Conservation (phyloP, 352 stramenopile genomes). For the Phytophthora gonapodyides region DNA sequence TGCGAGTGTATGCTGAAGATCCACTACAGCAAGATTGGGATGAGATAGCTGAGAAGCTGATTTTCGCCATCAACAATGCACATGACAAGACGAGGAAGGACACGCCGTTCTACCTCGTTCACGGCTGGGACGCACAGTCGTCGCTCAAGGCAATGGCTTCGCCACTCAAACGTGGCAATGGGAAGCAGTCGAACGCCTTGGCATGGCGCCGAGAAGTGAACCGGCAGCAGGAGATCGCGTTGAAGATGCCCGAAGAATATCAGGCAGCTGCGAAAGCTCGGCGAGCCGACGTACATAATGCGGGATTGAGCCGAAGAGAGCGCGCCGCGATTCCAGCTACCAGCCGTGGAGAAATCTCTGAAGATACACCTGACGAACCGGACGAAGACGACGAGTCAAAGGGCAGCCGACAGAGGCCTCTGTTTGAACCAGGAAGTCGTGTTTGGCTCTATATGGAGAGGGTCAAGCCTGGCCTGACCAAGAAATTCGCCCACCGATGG, state of each 20-base stretch:
- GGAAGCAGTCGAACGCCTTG: background rate
- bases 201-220: background rate
- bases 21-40: no score
- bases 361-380: no score
- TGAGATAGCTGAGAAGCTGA: no score
- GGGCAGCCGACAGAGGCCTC: background rate
- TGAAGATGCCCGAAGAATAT: constrained; percentile 7
- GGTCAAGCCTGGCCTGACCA: background rate
- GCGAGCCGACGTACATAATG: background rate
- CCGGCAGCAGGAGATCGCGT: constrained; percentile 1
- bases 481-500: constrained; percentile 5
- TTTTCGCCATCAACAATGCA: no score
- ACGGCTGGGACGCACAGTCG: background rate
- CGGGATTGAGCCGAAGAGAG: background rate
- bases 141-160: constrained; percentile 3
- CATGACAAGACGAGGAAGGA: no score
- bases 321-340: no score
- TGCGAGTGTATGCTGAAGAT: no score
- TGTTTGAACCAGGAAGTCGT: constrained; percentile 2
- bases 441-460: constrained; percentile 8
- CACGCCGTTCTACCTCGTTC: no score
- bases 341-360: no score
- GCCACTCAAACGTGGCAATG: background rate
- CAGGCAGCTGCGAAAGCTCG: constrained; percentile 8
- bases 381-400: background rate